phyloP scores from a whole-genome alignment of 768 basidiomycete species.

The Amylocystis lapponica region DNA sequence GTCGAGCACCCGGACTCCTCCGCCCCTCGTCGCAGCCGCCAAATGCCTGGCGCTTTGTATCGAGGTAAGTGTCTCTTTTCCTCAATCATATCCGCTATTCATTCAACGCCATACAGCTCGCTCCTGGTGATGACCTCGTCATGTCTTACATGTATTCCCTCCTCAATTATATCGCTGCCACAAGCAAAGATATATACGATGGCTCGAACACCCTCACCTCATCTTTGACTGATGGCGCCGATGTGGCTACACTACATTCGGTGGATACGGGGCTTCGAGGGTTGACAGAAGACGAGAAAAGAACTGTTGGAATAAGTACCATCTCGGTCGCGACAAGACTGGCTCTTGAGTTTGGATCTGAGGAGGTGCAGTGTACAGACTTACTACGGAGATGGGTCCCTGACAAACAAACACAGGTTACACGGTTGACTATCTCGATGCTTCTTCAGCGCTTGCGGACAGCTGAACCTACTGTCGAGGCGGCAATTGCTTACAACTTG shows the following conservation, averaged over 20 bases:
- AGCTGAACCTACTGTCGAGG: constrained; percentile 84
- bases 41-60: constrained; percentile 90
- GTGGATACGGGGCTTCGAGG: constrained; percentile 60
- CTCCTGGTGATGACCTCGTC: constrained; percentile 81
- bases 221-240: constrained; percentile 25
- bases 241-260: constrained; percentile 48
- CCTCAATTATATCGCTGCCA: constrained; percentile 84
- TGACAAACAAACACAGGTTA: constrained; percentile 46
- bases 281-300: constrained; percentile 78
- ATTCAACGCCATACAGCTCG: constrained; percentile 47
- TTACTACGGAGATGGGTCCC: neutral
- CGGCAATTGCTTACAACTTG: constrained; percentile 86
- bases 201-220: constrained; percentile 36
- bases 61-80: constrained; percentile 41
- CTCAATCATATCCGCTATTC: neutral
- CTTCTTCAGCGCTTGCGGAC: constrained; percentile 79
- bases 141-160: constrained; percentile 97
- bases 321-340: constrained; percentile 87
- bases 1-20: constrained; percentile 65
- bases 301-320: constrained; percentile 82
- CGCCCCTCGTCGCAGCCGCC: constrained; percentile 78
- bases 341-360: constrained; percentile 79
- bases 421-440: constrained; percentile 87
- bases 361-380: constrained; percentile 52
- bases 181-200: constrained; percentile 71